Evolutionary conservation across 1,284 basidiomycete genomes (phyloP).

Genomic region (Hymenochaete sp.): DNA sequence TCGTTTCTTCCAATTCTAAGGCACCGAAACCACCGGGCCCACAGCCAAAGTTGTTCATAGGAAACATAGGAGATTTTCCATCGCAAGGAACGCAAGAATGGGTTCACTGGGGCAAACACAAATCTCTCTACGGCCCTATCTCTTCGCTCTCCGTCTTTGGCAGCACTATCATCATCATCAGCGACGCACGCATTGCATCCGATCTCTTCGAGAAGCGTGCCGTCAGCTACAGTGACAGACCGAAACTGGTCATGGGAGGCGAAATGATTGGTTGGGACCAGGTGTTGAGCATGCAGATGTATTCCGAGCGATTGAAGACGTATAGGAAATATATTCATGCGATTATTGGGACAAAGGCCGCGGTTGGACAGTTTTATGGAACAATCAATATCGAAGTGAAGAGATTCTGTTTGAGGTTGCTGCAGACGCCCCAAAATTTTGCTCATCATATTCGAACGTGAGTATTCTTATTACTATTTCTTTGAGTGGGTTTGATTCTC

Average conservation of each 20-base stretch:
- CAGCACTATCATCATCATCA: constrained; percentile 36
- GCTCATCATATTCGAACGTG: constrained; percentile 13
- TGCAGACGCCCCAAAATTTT: constrained; percentile 13
- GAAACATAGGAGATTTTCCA: constrained; percentile 16
- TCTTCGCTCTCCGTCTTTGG: constrained; percentile 32
- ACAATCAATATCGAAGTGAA: constrained; percentile 10
- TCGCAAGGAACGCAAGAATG: constrained; percentile 16
- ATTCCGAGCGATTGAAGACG: constrained; percentile 12
- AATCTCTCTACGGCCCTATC: constrained; percentile 16
- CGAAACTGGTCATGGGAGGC: constrained; percentile 18
- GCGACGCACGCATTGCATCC: constrained; percentile 32
- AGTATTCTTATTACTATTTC: background rate
- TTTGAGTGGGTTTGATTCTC: background rate
- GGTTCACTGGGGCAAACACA: constrained; percentile 16
- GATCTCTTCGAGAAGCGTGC: constrained; percentile 42
- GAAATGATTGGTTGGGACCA: constrained; percentile 17
- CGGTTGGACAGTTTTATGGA: constrained; percentile 9
- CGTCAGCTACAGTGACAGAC: constrained; percentile 41
- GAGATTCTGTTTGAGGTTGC: constrained; percentile 11
- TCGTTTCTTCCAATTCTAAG: constrained; percentile 13
- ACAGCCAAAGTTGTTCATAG: constrained; percentile 16
- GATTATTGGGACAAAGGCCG: constrained; percentile 12
- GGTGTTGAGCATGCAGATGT: constrained; percentile 4
- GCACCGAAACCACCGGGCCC: constrained; percentile 7
- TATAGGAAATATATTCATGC: constrained; percentile 14